Base-by-base conservation (phyloP, 345 rosid species). In the Dipteronia sinensis region DNA sequence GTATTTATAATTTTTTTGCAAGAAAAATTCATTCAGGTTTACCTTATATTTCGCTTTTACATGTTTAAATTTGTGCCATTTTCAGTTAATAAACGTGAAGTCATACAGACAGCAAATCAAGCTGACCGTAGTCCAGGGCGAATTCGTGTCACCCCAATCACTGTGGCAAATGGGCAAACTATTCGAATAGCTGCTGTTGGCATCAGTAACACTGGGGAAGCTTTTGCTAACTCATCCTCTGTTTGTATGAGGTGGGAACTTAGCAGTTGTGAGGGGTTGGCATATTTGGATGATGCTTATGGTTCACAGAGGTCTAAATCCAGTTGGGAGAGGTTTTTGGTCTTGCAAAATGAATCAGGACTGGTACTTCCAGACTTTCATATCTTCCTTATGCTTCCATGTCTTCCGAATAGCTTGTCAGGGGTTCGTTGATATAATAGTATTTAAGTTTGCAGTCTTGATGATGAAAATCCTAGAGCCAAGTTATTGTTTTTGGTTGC, bases 201-300 rank as follows among this genome's bases (percentile, higher is more conserved):
- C 84, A 80, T 93, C 65, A 84, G 90, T 80, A 73, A 51, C 76
- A 84, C 80, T 22, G 95, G 97, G 71, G 87, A 89, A 83, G 89
- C 90, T 86, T 92, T 92, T 89, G 97, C 98, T 69, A 95, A 95
- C 84, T 92, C 97, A 31, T 95, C 99, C 79, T 90, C 97, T 77
- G 92, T 95, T 82, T 80, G 78, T 72, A 87, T 95, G 81, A 84
- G 73, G 81, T 95, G 99, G 99, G 97, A 93, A 78, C 80, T 95
- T 81, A 86, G 78, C 82, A 78, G 76, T 71, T 95, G 94, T 85
- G 89, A 90, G 62, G 88, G 78, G 73, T 85, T 92, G 79, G 99
- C 96, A 66, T 81, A 83, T 73, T 95, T 97, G 99, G 87, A 82
- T 76, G 82, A 88, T 85, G 83, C 82, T 77, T 84, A 78, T 89